phyloP scores from a whole-genome alignment of 169 alveolate species.

The Plasmodium cynomolgi region DNA sequence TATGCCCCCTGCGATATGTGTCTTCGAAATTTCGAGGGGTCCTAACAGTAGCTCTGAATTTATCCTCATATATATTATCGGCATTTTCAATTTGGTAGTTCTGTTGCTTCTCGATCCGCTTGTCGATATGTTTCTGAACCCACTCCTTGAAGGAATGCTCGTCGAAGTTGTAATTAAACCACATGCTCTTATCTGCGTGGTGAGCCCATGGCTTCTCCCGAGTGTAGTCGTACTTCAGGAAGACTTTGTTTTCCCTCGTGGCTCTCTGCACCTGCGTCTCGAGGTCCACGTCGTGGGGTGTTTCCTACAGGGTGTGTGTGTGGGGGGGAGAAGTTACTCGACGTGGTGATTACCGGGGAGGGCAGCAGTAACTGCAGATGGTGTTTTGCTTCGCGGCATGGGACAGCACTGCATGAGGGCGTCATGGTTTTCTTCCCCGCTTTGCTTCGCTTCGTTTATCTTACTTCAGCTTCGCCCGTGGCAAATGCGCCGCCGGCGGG shows the following conservation, averaged over 20 bases:
- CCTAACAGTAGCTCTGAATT: not conserved
- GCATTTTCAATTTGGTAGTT: slow-evolving; percentile 62
- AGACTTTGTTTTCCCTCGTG: slow-evolving; percentile 65
- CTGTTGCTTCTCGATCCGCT: slow-evolving; percentile 32
- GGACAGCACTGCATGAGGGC: not conserved
- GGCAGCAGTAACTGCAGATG: not conserved
- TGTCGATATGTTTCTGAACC: slow-evolving; percentile 67
- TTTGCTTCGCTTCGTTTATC: not conserved
- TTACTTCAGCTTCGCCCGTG: slow-evolving; percentile 17
- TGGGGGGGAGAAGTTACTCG: not conserved
- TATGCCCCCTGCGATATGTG: not conserved
- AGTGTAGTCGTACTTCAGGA: slow-evolving; percentile 64
- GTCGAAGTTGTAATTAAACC: slow-evolving; percentile 72
- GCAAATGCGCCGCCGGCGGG: not conserved
- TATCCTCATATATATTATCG: slow-evolving; percentile 45
- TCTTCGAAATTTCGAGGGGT: slow-evolving; percentile 11
- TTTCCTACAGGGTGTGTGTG: slow-evolving; percentile 6
- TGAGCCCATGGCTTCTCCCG: slow-evolving; percentile 62
- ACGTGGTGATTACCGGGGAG: not conserved
- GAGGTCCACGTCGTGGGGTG: slow-evolving; percentile 22
- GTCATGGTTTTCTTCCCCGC: not conserved
- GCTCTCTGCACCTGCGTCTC: slow-evolving; percentile 50
- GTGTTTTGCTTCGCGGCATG: not conserved
- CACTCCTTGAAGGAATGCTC: slow-evolving; percentile 64
- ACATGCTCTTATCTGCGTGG: slow-evolving; percentile 59